phyloP scores from a whole-genome alignment of 2,329 filamentous ascomycete genomes.

The Allantophomopsis lycopodina region DNA sequence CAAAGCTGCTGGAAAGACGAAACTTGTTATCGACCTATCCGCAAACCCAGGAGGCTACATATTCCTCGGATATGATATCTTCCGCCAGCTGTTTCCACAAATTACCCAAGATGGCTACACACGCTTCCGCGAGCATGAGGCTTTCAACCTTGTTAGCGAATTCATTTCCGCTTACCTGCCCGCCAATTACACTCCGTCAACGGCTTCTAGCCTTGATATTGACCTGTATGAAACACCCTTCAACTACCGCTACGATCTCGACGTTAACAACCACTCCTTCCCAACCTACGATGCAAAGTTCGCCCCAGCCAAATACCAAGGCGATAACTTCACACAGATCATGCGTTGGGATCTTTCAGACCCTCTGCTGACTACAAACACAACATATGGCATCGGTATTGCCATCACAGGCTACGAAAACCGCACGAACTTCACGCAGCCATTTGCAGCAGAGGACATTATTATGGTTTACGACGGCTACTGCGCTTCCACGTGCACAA shows the following conservation, averaged over 20 bases:
- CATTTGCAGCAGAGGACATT: slow-evolving; percentile 26
- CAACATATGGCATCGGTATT: slow-evolving; percentile 9
- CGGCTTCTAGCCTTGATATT: slow-evolving; percentile 8
- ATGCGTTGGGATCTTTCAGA: slow-evolving; percentile 14
- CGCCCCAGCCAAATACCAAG: slow-evolving; percentile 8
- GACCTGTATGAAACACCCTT: slow-evolving; percentile 10
- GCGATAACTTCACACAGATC: slow-evolving; percentile 10
- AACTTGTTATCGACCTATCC: slow-evolving; percentile 49
- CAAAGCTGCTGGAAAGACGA: slow-evolving; percentile 33
- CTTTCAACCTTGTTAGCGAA: slow-evolving; percentile 8
- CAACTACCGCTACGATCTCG: slow-evolving; percentile 14
- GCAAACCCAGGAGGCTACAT: slow-evolving; percentile 44
- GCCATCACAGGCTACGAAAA: slow-evolving; percentile 19
- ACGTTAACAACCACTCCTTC: slow-evolving; percentile 12
- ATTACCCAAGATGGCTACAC: slow-evolving; percentile 15
- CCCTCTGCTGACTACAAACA: slow-evolving; percentile 10
- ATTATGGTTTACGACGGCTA: slow-evolving; percentile 35
- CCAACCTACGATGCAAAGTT: slow-evolving; percentile 12
- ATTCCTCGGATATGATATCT: slow-evolving; percentile 31
- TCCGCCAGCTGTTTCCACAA: slow-evolving; percentile 23
- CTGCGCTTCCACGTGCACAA: slow-evolving; percentile 45
- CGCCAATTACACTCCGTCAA: slow-evolving; percentile 11
- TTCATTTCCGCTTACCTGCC: slow-evolving; percentile 8
- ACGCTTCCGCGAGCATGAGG: slow-evolving; percentile 12
- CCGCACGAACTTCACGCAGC: slow-evolving; percentile 13